Conservation (phyloP, 768 basidiomycete species). For the Gloeophyllum trabeum region DNA sequence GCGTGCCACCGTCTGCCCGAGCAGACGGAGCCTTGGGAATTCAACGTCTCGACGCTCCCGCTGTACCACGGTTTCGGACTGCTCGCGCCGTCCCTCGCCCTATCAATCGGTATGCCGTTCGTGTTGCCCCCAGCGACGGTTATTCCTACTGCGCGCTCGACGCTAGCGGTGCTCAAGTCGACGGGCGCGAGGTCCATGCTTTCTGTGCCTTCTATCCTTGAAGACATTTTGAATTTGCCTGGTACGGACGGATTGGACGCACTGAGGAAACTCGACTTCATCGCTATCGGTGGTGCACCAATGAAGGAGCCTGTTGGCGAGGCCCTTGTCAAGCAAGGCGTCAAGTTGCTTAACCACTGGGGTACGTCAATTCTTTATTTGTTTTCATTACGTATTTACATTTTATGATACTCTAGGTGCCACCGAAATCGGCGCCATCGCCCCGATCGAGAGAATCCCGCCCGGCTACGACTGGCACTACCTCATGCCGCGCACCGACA, state of each 20-base stretch:
- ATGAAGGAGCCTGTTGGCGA: conserved; percentile 24
- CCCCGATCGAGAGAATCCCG: conserved; percentile 19
- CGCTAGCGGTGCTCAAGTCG: conserved; percentile 10
- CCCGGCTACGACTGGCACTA: conserved; percentile 26
- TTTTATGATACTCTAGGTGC: conserved; percentile 20
- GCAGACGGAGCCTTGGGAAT: conserved; percentile 16
- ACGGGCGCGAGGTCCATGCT: conserved; percentile 22
- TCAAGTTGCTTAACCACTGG: conserved; percentile 29
- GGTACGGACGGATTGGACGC: conserved; percentile 17
- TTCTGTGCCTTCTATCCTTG: conserved; percentile 28
- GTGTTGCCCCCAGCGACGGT: conserved; percentile 21
- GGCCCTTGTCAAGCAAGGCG: conserved; percentile 18
- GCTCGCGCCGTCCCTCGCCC: conserved; percentile 21
- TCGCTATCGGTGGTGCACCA: conserved; percentile 27
- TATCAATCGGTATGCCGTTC: conserved; percentile 27
- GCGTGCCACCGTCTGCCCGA: conserved; percentile 24
- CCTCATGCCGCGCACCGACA: conserved; percentile 23
- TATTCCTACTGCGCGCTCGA: conserved; percentile 24
- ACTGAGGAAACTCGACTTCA: conserved; percentile 19
- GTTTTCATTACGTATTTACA: too few relatives aligned
- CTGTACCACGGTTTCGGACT: conserved; percentile 30
- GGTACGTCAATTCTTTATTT: conserved; percentile 15
- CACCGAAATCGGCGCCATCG: conserved; percentile 26
- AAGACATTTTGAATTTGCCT: conserved; percentile 20
- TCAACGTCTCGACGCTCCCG: conserved; percentile 25